A percentile compares a stretch with the other conserved stretches of the same genome.
phyloP scores from a whole-genome alignment of 495 filamentous ascomycete genomes.

The Xylaria intraflava region DNA sequence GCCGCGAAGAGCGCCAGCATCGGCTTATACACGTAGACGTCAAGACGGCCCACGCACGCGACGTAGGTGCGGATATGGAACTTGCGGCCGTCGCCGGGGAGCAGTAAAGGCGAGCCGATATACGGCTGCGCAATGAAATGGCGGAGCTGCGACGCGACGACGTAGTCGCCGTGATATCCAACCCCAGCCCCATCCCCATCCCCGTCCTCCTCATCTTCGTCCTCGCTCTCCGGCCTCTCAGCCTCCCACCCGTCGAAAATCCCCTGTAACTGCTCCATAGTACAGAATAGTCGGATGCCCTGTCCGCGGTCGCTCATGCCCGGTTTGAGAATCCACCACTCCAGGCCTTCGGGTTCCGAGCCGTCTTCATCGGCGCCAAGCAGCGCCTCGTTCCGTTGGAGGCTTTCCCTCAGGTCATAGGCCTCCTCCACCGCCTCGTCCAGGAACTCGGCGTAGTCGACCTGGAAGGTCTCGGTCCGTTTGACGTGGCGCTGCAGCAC shows the following conservation, averaged over 20 bases:
- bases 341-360: slow-evolving; percentile 17
- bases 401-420: slow-evolving; percentile 72
- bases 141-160: slow-evolving; percentile 83
- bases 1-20: slow-evolving; percentile 92
- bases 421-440: slow-evolving; percentile 88
- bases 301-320: slow-evolving; percentile 95
- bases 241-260: slow-evolving; percentile 88
- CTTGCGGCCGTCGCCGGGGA: slow-evolving; percentile 64
- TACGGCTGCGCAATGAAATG: slow-evolving; percentile 97
- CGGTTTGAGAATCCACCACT: slow-evolving; percentile 98
- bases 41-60: slow-evolving; percentile 66
- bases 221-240: slow-evolving; percentile 54
- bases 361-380: not conserved
- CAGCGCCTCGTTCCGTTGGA: slow-evolving; percentile 55
- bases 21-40: slow-evolving; percentile 77
- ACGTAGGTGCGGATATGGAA: slow-evolving; percentile 95
- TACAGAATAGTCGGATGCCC: slow-evolving; percentile 82
- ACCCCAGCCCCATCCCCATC: slow-evolving; percentile 20
- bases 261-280: slow-evolving; percentile 65
- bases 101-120: slow-evolving; percentile 78
- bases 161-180: slow-evolving; percentile 40
- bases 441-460: slow-evolving; percentile 94
- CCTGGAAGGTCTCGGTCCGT: slow-evolving; percentile 72
- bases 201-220: slow-evolving; percentile 43
- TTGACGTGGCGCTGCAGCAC: slow-evolving; percentile 62